Evolutionary conservation across 2,329 filamentous ascomycete species (phyloP), one percentile per base, ranked within the genome.

Genomic region (Teratosphaeria zuluensis): DNA sequence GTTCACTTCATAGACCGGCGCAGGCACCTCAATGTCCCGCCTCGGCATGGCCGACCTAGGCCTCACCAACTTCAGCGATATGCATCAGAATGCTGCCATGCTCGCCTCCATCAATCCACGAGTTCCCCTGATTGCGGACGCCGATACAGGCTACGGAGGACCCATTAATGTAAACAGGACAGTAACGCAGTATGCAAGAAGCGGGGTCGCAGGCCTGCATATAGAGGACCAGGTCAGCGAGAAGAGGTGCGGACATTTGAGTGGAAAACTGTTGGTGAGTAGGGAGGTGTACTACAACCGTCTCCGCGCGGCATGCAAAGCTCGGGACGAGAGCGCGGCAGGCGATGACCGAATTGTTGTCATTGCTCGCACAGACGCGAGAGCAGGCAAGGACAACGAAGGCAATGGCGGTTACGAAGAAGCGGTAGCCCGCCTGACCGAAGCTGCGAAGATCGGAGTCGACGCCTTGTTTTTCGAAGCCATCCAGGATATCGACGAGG

Each of bases 1-100:
- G 2, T 28, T 19, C 11, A 21, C 6, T 19, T 8, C 21, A 21
- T 58, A 84, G 82, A 86, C 84, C 11, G 84, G 84, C 16, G 83
- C 84, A 28, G 84, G 84, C 48, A 85, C 82, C 1, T 77, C 78
- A 16, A 81, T 82, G 59, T 86, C 84, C 0, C 75, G 78, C 31
- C 78, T 87, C 0, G 84, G 85, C 32, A 78, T 80, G 74, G 79
- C 85, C 1, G 85, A 88, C 66, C 78, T 88, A 3, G 84, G 83
- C 51, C 74, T 87, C 12, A 80, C 82, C 2, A 82, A 82, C 0
- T 74, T 84, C 33, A 78, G 81, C 65, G 84, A 87, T 70, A 87
- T 88, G 84, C 74, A 76, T 38, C 73, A 74, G 52, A 83, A 86
- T 68, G 84, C 84, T n/a, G 76, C 78, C 56, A 86, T 86, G 82